These are phyloP conservation scores for Ramaria rubella DNA, from an alignment of 768 basidiomycete genomes.

Conservation along the genomic window DNA sequence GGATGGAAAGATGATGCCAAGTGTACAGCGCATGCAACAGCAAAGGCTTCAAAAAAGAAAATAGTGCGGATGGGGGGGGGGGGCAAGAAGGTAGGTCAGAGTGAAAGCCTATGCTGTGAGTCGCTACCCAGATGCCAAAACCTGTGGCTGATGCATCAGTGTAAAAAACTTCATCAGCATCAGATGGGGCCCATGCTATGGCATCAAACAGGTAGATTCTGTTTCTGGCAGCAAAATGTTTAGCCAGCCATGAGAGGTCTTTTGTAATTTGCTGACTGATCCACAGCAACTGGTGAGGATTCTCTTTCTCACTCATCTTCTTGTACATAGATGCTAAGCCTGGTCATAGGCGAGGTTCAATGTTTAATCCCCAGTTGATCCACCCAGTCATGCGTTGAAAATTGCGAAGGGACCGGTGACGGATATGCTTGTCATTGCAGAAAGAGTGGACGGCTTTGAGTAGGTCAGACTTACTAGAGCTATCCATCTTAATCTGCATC, in stretches of 20 bases:
- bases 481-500: slow-evolving; percentile 8
- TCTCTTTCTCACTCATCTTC: slow-evolving; percentile 3
- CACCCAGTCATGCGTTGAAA: slow-evolving; percentile 9
- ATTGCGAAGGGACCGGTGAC: neutral
- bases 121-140: slow-evolving; percentile 9
- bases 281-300: neutral
- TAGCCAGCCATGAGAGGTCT: slow-evolving; percentile 9
- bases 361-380: slow-evolving; percentile 11
- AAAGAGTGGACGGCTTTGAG: neutral
- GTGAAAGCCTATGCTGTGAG: neutral
- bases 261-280: neutral
- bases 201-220: slow-evolving; percentile 8
- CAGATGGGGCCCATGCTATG: slow-evolving; percentile 1
- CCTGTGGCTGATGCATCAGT: neutral
- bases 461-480: neutral
- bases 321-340: slow-evolving; percentile 6
- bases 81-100: neutral
- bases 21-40: neutral
- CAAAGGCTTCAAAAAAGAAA: slow-evolving; percentile 16
- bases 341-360: slow-evolving; percentile 4
- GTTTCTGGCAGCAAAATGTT: neutral
- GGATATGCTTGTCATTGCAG: neutral
- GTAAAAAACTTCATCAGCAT: slow-evolving; percentile 4
- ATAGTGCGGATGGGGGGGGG: neutral
- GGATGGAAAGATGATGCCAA: neutral